These are phyloP conservation scores for Rosa persica DNA, from an alignment of 306 rosid species.

Conservation along the genomic window DNA sequence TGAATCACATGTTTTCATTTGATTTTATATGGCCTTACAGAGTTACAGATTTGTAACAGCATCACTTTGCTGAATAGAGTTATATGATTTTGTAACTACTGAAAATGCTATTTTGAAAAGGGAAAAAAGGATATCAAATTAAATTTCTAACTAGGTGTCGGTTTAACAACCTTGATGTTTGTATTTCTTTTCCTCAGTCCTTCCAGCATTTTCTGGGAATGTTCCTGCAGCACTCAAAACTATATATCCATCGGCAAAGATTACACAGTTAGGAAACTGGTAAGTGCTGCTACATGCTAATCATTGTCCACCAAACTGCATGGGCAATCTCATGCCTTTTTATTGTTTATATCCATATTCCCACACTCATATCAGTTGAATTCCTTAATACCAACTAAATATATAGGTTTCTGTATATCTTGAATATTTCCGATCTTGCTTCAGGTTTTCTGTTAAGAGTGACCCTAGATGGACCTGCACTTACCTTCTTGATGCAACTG, in stretches of 20 bases:
- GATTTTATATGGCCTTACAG: neutral
- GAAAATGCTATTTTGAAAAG: neutral
- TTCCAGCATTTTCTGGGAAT: slow-evolving; percentile 93
- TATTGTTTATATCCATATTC: neutral
- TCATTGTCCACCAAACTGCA: neutral
- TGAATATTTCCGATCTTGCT: slow-evolving; percentile 8
- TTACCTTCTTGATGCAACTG: slow-evolving; percentile 92
- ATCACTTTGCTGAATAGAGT: neutral
- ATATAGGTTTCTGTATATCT: neutral
- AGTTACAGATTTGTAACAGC: neutral
- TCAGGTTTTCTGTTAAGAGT: slow-evolving; percentile 79
- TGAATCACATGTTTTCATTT: neutral
- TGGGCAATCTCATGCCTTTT: neutral
- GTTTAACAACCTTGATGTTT: slow-evolving; percentile 10
- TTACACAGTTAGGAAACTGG: slow-evolving; percentile 92
- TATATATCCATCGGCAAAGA: slow-evolving; percentile 80
- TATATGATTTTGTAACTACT: neutral
- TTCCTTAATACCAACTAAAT: neutral
- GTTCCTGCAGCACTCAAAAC: slow-evolving; percentile 75
- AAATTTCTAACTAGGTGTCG: neutral
- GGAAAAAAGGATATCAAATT: neutral
- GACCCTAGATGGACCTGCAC: slow-evolving; percentile 87
- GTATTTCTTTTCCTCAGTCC: slow-evolving; percentile 57
- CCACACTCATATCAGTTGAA: neutral
- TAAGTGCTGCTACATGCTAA: slow-evolving; percentile 28